Conservation (phyloP, 305 asterid species). For the Solanum hybrid region DNA sequence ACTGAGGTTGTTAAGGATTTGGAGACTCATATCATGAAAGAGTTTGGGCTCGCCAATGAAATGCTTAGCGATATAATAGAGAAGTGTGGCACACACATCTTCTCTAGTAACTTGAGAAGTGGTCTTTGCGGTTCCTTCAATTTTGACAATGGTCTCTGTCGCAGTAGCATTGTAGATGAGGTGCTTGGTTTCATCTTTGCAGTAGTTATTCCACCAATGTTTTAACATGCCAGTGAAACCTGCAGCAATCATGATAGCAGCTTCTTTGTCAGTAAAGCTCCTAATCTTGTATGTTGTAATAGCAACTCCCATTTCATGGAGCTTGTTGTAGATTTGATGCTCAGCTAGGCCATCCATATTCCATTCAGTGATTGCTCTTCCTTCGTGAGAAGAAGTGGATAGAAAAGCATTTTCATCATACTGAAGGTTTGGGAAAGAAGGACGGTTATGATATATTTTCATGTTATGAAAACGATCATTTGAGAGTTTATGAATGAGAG, state of each 20-base stretch:
- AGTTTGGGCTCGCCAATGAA: too few relatives aligned
- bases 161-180: too few relatives aligned
- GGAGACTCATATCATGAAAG: too few relatives aligned
- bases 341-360: background rate
- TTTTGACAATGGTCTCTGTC: too few relatives aligned
- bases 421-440: background rate
- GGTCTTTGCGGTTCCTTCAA: too few relatives aligned
- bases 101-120: too few relatives aligned
- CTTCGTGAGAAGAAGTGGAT: background rate
- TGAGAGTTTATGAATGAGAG: background rate
- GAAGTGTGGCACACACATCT: background rate
- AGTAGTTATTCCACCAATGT: too few relatives aligned
- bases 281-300: too few relatives aligned
- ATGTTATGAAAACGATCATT: background rate
- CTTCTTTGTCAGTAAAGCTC: background rate
- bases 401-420: background rate
- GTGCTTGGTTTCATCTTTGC: too few relatives aligned
- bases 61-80: background rate
- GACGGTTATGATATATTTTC: background rate
- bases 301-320: too few relatives aligned
- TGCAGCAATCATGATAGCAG: background rate
- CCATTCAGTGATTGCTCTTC: background rate
- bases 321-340: background rate
- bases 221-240: too few relatives aligned
- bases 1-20: too few relatives aligned